phyloP scores from a whole-genome alignment of 495 filamentous ascomycete genomes.

The Aspergillus carlsbadensis region DNA sequence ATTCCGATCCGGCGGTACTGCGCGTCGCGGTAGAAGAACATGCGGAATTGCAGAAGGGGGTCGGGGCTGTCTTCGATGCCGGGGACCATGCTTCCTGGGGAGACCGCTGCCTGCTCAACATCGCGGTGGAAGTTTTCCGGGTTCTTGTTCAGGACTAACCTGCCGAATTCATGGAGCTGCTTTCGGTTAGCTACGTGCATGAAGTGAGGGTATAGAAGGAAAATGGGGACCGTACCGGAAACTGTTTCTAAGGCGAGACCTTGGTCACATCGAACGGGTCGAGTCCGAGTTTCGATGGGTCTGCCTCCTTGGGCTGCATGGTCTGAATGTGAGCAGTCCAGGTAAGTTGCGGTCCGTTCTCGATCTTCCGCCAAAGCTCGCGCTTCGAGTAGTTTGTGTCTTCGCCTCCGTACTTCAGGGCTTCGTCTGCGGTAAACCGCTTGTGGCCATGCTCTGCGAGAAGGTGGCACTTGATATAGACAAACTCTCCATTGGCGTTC shows the following conservation, averaged over 20 bases:
- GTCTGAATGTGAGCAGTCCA: constrained; percentile 54
- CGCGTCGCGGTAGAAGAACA: constrained; percentile 53
- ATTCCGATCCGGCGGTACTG: constrained; percentile 51
- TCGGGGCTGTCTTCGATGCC: constrained; percentile 50
- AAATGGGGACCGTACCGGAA: constrained; percentile 26
- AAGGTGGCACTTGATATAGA: constrained; percentile 61
- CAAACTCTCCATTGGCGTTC: constrained; percentile 53
- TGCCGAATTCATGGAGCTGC: constrained; percentile 48
- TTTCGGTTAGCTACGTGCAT: constrained; percentile 16
- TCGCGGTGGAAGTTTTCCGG: constrained; percentile 66
- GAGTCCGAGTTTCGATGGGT: constrained; percentile 46
- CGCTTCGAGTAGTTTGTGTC: constrained; percentile 55
- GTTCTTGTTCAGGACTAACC: constrained; percentile 67
- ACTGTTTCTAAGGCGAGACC: constrained; percentile 43
- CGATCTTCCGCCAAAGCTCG: constrained; percentile 52
- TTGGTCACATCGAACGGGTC: constrained; percentile 58
- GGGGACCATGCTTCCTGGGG: constrained; percentile 48
- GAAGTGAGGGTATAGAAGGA: not conserved
- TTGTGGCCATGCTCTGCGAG: constrained; percentile 53
- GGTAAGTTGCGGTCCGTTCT: constrained; percentile 41
- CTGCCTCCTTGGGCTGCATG: constrained; percentile 51
- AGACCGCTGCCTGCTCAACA: constrained; percentile 53
- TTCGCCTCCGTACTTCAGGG: constrained; percentile 42
- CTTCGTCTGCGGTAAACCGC: constrained; percentile 53
- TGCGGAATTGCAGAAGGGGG: constrained; percentile 49